A percentile compares a stretch with the other conserved stretches of the same genome.
phyloP scores from a whole-genome alignment of 768 basidiomycete genomes.

The Steccherinum ochraceum region DNA sequence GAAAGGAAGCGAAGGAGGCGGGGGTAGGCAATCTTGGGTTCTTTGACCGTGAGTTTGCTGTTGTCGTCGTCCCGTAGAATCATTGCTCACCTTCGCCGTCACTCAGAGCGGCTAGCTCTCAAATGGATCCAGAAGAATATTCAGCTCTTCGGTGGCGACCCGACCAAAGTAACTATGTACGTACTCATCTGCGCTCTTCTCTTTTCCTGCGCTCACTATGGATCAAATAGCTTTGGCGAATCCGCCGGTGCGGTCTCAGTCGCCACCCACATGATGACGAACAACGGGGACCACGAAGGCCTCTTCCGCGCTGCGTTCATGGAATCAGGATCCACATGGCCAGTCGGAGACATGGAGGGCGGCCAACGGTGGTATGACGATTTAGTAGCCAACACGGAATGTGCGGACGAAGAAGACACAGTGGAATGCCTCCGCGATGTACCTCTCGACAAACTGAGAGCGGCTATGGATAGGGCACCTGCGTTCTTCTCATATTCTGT shows the following conservation, averaged over 20 bases:
- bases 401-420: slow-evolving; percentile 27
- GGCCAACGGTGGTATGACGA: slow-evolving; percentile 35
- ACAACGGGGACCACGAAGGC: slow-evolving; percentile 18
- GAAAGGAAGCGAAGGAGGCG: slow-evolving; percentile 33
- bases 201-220: slow-evolving; percentile 6
- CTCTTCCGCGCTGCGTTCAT: slow-evolving; percentile 32
- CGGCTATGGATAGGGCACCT: slow-evolving; percentile 28
- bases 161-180: slow-evolving; percentile 9
- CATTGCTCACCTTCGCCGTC: neutral
- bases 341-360: slow-evolving; percentile 7
- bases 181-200: neutral
- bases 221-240: slow-evolving; percentile 24
- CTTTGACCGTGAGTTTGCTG: slow-evolving; percentile 33
- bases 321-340: slow-evolving; percentile 19
- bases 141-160: slow-evolving; percentile 7
- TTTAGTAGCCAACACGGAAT: slow-evolving; percentile 34
- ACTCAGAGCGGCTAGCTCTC: slow-evolving; percentile 10
- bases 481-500: slow-evolving; percentile 15
- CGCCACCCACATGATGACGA: slow-evolving; percentile 20
- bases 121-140: slow-evolving; percentile 11
- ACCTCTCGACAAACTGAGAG: slow-evolving; percentile 24
- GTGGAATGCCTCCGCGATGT: slow-evolving; percentile 37
- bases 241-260: slow-evolving; percentile 33
- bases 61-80: neutral
- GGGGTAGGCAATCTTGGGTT: slow-evolving; percentile 44